Percentiles rank a stretch among this genome's conserved stretches.
Evolutionary conservation across 768 basidiomycete species (phyloP).

Genomic region (Kwoniella mangroviensis): DNA sequence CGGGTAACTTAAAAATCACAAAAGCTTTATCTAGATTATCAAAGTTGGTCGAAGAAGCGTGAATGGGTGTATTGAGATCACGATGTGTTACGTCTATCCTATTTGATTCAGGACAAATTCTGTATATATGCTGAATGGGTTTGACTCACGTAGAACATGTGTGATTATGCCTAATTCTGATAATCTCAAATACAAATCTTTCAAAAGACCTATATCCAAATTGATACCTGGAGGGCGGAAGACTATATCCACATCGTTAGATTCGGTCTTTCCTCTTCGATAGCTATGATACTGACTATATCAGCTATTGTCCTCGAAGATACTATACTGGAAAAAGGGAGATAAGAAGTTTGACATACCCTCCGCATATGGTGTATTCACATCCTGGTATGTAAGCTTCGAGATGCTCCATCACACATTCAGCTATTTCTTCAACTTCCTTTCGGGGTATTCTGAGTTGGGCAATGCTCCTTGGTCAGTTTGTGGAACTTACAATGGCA

Average conservation of each 20-base stretch:
- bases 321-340: background rate
- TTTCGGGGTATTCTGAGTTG: slow-evolving; percentile 68
- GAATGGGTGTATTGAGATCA: slow-evolving; percentile 27
- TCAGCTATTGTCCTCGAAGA: background rate
- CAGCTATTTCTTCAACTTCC: slow-evolving; percentile 80
- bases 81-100: slow-evolving; percentile 61
- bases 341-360: slow-evolving; percentile 63
- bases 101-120: slow-evolving; percentile 59
- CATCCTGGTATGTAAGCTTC: slow-evolving; percentile 69
- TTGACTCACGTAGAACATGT: slow-evolving; percentile 76
- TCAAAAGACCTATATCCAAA: slow-evolving; percentile 69
- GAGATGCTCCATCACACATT: slow-evolving; percentile 70
- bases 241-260: slow-evolving; percentile 88
- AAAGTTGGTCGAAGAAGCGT: slow-evolving; percentile 62
- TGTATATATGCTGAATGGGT: background rate
- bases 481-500: background rate
- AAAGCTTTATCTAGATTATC: slow-evolving; percentile 84
- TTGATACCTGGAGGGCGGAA: slow-evolving; percentile 70
- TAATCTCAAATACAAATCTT: slow-evolving; percentile 63
- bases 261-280: slow-evolving; percentile 77
- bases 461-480: background rate
- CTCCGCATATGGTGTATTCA: slow-evolving; percentile 76
- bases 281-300: slow-evolving; percentile 63
- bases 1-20: slow-evolving; percentile 74
- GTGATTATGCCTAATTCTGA: slow-evolving; percentile 66